Base-by-base conservation (phyloP, 2,329 filamentous ascomycete genomes). In the Endocalyx cinctus region DNA sequence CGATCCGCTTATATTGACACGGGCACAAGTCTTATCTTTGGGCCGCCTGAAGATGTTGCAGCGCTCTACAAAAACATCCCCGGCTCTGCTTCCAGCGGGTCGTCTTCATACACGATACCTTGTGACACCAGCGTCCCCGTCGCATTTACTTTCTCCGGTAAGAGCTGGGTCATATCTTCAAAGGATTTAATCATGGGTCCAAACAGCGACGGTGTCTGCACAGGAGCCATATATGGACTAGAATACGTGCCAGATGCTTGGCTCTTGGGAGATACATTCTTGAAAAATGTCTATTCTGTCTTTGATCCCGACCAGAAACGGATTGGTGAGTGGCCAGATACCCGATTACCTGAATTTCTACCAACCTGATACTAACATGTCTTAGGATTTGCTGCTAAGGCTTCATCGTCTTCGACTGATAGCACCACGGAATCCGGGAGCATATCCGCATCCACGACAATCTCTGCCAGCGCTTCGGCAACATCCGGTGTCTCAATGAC, bases 251-350 rank as follows among this genome's bases (percentile, higher is more conserved):
- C 69, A 1, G 69, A 66, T 47, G 48, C 79, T 17, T 94, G 87
- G 87, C 68, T 95, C n/a, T 60, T 94, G 1, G 88, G 88, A 2
- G 87, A 88, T 45, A 77, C 83, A 1, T 94, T 94, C 49, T 62
- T 95, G 41, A 94, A 94, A 65, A 94, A 94, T 47, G 87, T 94
- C 12, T 94, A 94, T 54, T 70, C 78, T 2, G 81, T 92, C 16
- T 94, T 94, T 55, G 88, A 95, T 56, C 77, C 76, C 33, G 87
- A 90, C 42, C 53, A 78, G 43, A 61, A 58, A 27, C 73, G 72
- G 32, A 76, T 88, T 43, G 84, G 82, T 74, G 55, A 54, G 67
- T 55, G n/a, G n/a, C n/a, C n/a, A n/a, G n/a, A n/a, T n/a, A n/a
- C n/a, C n/a, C n/a, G n/a, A n/a, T n/a, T n/a, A n/a, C n/a, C n/a